Percentiles rank a stretch among this genome's conserved stretches.
phyloP scores from a whole-genome alignment of 2,329 filamentous ascomycete species.

The Ophiognomonia clavigignenti-juglandacearum region DNA sequence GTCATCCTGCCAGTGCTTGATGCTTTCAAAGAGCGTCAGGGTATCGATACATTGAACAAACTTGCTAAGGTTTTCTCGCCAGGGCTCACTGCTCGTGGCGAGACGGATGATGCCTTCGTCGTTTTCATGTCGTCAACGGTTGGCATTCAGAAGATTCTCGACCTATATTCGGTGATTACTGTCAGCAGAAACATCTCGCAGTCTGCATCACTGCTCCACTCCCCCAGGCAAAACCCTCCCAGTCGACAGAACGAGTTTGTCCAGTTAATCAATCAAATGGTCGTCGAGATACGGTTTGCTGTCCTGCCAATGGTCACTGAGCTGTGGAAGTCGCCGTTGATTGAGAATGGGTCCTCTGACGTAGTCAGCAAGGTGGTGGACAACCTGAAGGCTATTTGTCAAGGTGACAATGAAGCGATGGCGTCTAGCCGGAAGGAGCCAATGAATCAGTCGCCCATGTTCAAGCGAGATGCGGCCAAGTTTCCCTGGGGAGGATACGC shows the following conservation, averaged over 20 bases:
- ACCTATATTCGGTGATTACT: constrained; percentile 72
- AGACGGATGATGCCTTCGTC: constrained; percentile 36
- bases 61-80: constrained; percentile 66
- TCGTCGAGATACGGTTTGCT: constrained; percentile 79
- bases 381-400: constrained; percentile 73
- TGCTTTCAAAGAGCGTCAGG: constrained; percentile 78
- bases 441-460: constrained; percentile 28
- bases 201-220: constrained; percentile 53
- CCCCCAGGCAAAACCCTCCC: constrained; percentile 30
- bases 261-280: constrained; percentile 62
- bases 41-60: constrained; percentile 67
- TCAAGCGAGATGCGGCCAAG: constrained; percentile 37
- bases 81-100: constrained; percentile 39
- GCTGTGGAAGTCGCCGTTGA: constrained; percentile 80
- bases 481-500: constrained; percentile 43
- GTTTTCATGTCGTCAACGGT: constrained; percentile 40
- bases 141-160: constrained; percentile 76
- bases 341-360: constrained; percentile 73
- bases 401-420: constrained; percentile 68
- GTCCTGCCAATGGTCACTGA: constrained; percentile 71
- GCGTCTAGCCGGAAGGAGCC: constrained; percentile 60
- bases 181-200: constrained; percentile 79
- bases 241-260: constrained; percentile 37
- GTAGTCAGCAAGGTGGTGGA: constrained; percentile 78
- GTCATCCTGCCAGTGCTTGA: constrained; percentile 73